Base-by-base conservation (phyloP, 805 yeast species). In the Candida tallmaniae region DNA sequence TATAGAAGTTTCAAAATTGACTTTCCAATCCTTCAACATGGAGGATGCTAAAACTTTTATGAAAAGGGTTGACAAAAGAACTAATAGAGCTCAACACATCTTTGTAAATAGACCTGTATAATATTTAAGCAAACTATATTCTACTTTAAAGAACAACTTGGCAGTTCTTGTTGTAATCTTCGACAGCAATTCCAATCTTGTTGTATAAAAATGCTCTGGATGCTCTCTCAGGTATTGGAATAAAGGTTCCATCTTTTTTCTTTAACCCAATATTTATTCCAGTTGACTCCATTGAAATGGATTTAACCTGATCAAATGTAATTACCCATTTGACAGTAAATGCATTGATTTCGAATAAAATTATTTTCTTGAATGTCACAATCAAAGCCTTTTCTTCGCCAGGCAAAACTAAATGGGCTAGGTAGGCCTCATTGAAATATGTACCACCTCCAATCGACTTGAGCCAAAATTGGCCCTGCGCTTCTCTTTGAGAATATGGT, bases 401-500 rank as follows among this genome's bases (percentile, higher is more conserved):
- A 1, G 94, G 80, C 29, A 89, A 65, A 13, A 85, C 73, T 41
- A 84, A 75, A 57, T 93, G 97, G 0, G 96, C 95, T 36, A 93
- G 63, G 50, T 93, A 93, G 14, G 65, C 63, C 48, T 93, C 97
- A 31, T 69, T 65, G 45, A 76, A 72, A 50, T 66, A 86, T 22
- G 74, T 62, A 1, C 97, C 97, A 28, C 94, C 95, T 48, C 83
- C 83, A 15, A 85, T 76, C 6, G 78, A 68, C 59, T 86, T 89
- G 41, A 93, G 67, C 93, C 97, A 86, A 50, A 72, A 83, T 55
- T 90, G 97, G 5, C 99, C 99, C 47, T 88, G 93, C 0, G 97
- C 83, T 44, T 87, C 96, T 36, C 94, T 69, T 41, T 77, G 76
- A 16, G 81, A 74, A 55, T 74, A 93, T 2, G 90, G 82, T 22